These are phyloP conservation scores for Diaporthe humulicola DNA, from an alignment of 2,329 filamentous ascomycete species.

Conservation along the genomic window DNA sequence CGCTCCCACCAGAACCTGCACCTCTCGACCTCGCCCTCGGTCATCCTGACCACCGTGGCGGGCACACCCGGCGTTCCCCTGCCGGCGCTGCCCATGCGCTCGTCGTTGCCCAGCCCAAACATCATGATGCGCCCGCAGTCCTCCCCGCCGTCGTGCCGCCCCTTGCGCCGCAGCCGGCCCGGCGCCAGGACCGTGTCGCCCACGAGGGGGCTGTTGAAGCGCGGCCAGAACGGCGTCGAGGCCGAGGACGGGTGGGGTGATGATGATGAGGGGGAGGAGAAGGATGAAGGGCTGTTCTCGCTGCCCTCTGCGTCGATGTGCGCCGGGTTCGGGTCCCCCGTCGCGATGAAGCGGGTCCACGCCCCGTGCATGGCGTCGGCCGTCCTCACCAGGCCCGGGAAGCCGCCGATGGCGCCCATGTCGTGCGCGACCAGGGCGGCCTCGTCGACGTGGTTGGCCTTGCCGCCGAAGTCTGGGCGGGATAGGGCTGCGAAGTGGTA, in stretches of 20 bases:
- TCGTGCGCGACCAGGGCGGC: slow-evolving; percentile 59
- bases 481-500: slow-evolving; percentile 69
- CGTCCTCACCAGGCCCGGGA: slow-evolving; percentile 54
- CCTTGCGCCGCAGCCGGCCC: slow-evolving; percentile 33
- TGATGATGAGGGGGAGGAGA: too few relatives aligned
- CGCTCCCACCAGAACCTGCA: slow-evolving; percentile 74
- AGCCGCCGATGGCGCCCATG: slow-evolving; percentile 48
- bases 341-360: slow-evolving; percentile 55
- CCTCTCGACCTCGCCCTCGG: slow-evolving; percentile 59
- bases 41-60: slow-evolving; percentile 58
- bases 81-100: slow-evolving; percentile 55
- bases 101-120: slow-evolving; percentile 73
- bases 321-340: slow-evolving; percentile 40
- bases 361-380: slow-evolving; percentile 58
- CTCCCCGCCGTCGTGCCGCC: slow-evolving; percentile 22
- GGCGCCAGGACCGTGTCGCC: slow-evolving; percentile 30
- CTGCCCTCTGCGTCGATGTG: slow-evolving; percentile 34
- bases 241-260: background rate
- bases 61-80: slow-evolving; percentile 55
- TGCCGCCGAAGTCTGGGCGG: slow-evolving; percentile 43
- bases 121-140: slow-evolving; percentile 59
- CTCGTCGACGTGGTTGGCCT: slow-evolving; percentile 64
- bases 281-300: too few relatives aligned
- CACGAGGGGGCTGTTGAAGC: slow-evolving; percentile 47
- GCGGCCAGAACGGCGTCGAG: slow-evolving; percentile 52